A percentile compares a stretch with the other conserved stretches of the same genome.
Evolutionary conservation across 805 yeast species (phyloP).

Genomic region (Myxozyma melibiosi): DNA sequence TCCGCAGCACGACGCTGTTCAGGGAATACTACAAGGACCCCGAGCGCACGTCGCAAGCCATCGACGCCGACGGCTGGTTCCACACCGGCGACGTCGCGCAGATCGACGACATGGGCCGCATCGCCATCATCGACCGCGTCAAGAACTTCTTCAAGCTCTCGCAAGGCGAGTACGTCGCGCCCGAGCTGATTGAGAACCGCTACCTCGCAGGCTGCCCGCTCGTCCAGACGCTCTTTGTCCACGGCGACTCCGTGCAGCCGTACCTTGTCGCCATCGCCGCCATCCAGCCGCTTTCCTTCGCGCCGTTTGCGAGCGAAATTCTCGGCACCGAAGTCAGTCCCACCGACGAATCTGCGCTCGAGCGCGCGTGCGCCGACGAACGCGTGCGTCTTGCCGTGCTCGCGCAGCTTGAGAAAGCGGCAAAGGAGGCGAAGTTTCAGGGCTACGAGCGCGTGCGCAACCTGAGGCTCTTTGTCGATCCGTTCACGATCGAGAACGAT

Average conservation of each 20-base stretch:
- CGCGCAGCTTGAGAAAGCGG: slow-evolving; percentile 45
- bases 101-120: slow-evolving; percentile 55
- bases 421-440: slow-evolving; percentile 47
- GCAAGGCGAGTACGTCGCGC: slow-evolving; percentile 57
- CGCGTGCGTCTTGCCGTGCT: slow-evolving; percentile 47
- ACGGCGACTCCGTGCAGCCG: slow-evolving; percentile 62
- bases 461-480: slow-evolving; percentile 55
- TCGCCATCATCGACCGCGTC: slow-evolving; percentile 69
- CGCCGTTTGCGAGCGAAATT: slow-evolving; percentile 37
- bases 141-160: slow-evolving; percentile 68
- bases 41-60: slow-evolving; percentile 54
- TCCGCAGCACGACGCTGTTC: slow-evolving; percentile 68
- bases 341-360: slow-evolving; percentile 39
- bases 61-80: slow-evolving; percentile 52
- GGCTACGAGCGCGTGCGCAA: slow-evolving; percentile 70
- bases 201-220: slow-evolving; percentile 59
- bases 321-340: slow-evolving; percentile 40
- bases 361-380: slow-evolving; percentile 40
- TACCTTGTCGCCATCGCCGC: slow-evolving; percentile 66
- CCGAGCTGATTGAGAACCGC: slow-evolving; percentile 72
- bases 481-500: slow-evolving; percentile 62
- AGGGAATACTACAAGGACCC: slow-evolving; percentile 57
- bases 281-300: slow-evolving; percentile 53
- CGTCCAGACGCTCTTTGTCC: slow-evolving; percentile 58
- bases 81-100: slow-evolving; percentile 57